Percentiles rank a stretch among this genome's conserved stretches.
Evolutionary conservation across 129 eudicot species (phyloP).

Genomic region (Chrysanthemum lavandulifolium): DNA sequence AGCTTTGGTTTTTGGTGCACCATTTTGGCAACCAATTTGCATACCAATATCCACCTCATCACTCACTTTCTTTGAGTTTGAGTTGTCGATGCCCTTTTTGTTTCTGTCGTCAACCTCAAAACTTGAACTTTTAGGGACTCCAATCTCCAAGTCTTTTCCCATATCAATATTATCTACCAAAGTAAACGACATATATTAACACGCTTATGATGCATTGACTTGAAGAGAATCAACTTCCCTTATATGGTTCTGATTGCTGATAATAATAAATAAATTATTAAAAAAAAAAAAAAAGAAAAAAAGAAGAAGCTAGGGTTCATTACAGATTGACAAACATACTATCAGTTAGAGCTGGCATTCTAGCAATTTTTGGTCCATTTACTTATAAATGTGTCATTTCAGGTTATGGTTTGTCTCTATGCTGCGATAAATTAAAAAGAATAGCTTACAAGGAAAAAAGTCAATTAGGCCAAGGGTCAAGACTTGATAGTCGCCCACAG

Average conservation of each 20-base stretch:
- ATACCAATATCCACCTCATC: constrained; percentile 30
- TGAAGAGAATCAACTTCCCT: background rate
- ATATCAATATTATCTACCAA: constrained; percentile 37
- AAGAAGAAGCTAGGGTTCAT: background rate
- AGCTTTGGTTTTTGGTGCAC: constrained; percentile 30
- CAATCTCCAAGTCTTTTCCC: constrained; percentile 64
- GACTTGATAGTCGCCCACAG: too few species aligned
- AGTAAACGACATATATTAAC: constrained; percentile 16
- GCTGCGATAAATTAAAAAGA: background rate
- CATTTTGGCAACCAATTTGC: constrained; percentile 29
- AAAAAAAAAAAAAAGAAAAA: too few species aligned
- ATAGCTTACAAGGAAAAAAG: background rate
- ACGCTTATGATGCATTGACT: constrained; percentile 7
- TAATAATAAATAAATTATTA: too few species aligned
- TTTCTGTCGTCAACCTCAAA: constrained; percentile 21
- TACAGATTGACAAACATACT: too few species aligned
- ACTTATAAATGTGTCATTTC: background rate
- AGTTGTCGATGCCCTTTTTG: constrained; percentile 18
- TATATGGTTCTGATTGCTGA: too few species aligned
- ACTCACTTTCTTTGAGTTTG: constrained; percentile 30
- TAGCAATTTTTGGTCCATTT: too few species aligned
- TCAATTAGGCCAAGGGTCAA: background rate
- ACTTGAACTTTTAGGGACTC: constrained; percentile 39
- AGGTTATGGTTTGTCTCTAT: background rate
- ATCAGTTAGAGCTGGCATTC: too few species aligned